Evolutionary conservation across 2,329 filamentous ascomycete genomes (phyloP), one percentile per base, ranked within the genome.

Genomic region (Calonectria ilicicola): DNA sequence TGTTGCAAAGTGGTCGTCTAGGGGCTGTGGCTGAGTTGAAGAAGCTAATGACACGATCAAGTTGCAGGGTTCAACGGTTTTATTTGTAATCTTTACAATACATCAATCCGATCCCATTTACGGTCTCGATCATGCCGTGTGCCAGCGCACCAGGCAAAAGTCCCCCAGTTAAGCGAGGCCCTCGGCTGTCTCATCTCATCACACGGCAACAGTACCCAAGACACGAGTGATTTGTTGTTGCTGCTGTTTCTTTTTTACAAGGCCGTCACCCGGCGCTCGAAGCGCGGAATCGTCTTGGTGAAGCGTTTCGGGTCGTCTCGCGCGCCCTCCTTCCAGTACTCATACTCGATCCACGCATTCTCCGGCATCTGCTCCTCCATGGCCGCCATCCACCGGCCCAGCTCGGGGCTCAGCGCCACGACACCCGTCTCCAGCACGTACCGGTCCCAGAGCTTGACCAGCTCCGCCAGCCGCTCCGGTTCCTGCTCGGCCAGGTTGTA

Each of bases 331-430:
- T 85, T 83, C 90, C 90, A 92, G 75, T 92, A 92, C 81, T 92
- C 89, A 80, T 91, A 91, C 82, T 92, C 90, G 82, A 92, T 91
- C 90, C 90, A 92, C 8, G 87, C 89, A 78, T 92, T 90, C 80
- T 92, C 90, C 0, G 88, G 88, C 90, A 92, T 92, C 84, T 92
- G 90, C 72, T 88, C 90, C 81, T 92, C 90, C 76, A 89, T 91
- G 0, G 89, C 90, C 69, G 89, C 89, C 65, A 92, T 83, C 83
- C 88, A 92, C 3, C 87, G 83, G 0, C 90, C 90, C 51, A 92
- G 80, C 73, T 89, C 90, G 2, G 89, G 90, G 19, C 70, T 71
- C 17, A 76, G 46, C 23, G 69, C 69, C 2, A 70, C 29, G 8
- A 77, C 67, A 0, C 78, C 79, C n/a, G 73, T 78, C 49, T 76